Evolutionary conservation across 768 basidiomycete species (phyloP), one percentile per base, ranked within the genome.

Genomic region (Serendipita sp.): DNA sequence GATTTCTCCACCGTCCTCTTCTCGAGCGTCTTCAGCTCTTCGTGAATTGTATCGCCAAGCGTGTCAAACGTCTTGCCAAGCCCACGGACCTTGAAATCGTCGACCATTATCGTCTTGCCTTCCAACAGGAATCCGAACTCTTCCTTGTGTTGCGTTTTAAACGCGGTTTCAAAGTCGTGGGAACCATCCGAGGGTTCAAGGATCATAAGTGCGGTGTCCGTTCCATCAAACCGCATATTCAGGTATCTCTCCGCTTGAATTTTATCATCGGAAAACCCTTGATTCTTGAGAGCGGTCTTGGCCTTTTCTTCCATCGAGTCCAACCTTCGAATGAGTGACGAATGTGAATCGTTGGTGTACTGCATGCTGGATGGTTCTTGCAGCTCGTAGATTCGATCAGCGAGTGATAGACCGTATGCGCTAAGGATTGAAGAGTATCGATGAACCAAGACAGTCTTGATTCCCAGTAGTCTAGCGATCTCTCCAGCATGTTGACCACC

Each of bases 401-500:
- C 90, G 7, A 93, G 78, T 5, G 90, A 90, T n/a, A 96, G 81
- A 0, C 94, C 94, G 67, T 94, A 97, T 0, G 94, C 93, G 1
- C 90, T 93, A 2, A 97, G 76, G 62, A 97, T 89, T 3, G 92
- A 95, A 61, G 90, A 93, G 71, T 93, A 91, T 24, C 88, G 82
- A 70, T 93, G 92, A 58, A 96, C 86, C 44, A 95, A 74, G 66
- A 95, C 85, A 4, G 84, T 90, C 70, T 83, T 85, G 68, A 96
- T 95, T 3, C 91, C 91, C 3, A 97, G 77, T 4, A 90, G 76
- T 24, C 79, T 77, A 0, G 92, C 94, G 56, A 95, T 93, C 70
- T 93, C 92, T 76, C 90, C 92, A 11, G 91, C 93, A 65, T 93
- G 91, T 67, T 93, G 92, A 2, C 90, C 90, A 3, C 91, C 90